Evolutionary conservation across 2,329 filamentous ascomycete genomes (phyloP).

Genomic region (Plectosphaerella plurivora): DNA sequence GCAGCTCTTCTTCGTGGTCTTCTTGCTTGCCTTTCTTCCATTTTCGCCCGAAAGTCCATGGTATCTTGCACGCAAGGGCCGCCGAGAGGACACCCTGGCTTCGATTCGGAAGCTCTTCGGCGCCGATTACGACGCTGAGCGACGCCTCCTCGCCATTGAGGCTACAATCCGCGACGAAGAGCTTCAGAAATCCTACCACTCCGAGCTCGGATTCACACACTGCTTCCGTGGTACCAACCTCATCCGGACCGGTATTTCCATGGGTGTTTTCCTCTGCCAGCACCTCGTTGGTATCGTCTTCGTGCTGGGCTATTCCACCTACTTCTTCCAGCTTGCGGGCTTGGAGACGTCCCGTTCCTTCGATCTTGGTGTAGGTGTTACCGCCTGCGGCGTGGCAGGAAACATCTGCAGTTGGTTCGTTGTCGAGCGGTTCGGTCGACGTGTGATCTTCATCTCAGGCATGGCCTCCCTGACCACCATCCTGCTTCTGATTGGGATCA

Average conservation of each 20-base stretch:
- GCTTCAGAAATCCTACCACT: conserved; percentile 8
- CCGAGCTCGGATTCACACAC: conserved; percentile 27
- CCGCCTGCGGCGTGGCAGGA: too few species aligned
- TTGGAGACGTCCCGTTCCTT: conserved; percentile 28
- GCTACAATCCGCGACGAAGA: conserved; percentile 50
- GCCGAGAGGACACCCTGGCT: background rate
- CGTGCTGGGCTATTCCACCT: too few species aligned
- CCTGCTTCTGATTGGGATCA: conserved; percentile 13
- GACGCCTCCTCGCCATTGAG: conserved; percentile 51
- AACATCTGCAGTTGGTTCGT: conserved; percentile 14
- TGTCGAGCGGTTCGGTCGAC: conserved; percentile 7
- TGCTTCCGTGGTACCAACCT: conserved; percentile 33
- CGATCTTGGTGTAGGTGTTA: conserved; percentile 32
- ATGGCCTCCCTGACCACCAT: conserved; percentile 2
- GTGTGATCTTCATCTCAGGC: conserved; percentile 6
- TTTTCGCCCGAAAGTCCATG: background rate
- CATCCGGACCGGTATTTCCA: conserved; percentile 32
- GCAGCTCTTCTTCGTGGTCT: conserved; percentile 27
- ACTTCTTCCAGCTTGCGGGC: conserved; percentile 35
- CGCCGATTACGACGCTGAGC: conserved; percentile 25
- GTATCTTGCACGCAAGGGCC: background rate
- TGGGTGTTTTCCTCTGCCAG: conserved; percentile 29
- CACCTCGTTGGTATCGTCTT: conserved; percentile 21
- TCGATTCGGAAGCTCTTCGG: background rate
- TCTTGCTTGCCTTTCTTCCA: conserved; percentile 15